phyloP scores from a whole-genome alignment of 306 rosid species.

The Dryas drummondii region DNA sequence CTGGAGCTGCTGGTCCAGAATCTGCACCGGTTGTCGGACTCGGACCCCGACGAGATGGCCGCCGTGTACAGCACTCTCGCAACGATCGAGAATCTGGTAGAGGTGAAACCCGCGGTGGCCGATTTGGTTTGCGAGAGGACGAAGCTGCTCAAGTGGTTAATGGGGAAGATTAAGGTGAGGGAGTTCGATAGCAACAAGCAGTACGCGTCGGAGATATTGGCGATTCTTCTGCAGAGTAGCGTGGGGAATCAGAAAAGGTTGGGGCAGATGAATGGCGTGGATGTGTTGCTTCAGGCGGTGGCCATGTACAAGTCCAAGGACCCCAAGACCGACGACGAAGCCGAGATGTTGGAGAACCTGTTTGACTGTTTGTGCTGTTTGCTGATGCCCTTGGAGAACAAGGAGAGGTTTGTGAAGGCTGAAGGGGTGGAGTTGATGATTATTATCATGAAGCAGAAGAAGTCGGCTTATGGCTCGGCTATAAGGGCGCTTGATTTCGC shows the following conservation, averaged over 20 bases:
- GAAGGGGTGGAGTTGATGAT: constrained; percentile 98
- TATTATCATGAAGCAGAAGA: constrained; percentile 92
- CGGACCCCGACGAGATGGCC: constrained; percentile 71
- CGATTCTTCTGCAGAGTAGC: constrained; percentile 84
- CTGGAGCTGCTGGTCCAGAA: constrained; percentile 83
- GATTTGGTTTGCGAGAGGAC: constrained; percentile 86
- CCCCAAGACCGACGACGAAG: constrained; percentile 86
- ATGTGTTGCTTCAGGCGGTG: constrained; percentile 90
- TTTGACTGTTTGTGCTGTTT: constrained; percentile 91
- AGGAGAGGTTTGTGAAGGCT: constrained; percentile 90
- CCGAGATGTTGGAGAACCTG: constrained; percentile 90
- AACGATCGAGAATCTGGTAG: constrained; percentile 81
- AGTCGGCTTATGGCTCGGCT: constrained; percentile 90
- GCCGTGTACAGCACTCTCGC: constrained; percentile 71
- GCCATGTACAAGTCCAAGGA: constrained; percentile 92
- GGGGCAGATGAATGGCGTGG: constrained; percentile 97
- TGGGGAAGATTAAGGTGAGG: constrained; percentile 88
- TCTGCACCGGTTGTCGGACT: constrained; percentile 58
- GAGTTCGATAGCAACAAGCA: constrained; percentile 88
- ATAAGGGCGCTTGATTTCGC: constrained; percentile 95
- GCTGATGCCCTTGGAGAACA: constrained; percentile 91
- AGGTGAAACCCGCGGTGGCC: constrained; percentile 87
- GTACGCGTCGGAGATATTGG: constrained; percentile 90
- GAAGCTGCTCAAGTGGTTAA: constrained; percentile 73
- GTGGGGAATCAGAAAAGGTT: constrained; percentile 68